Evolutionary conservation across 2,329 filamentous ascomycete genomes (phyloP), one percentile per base, ranked within the genome.

Genomic region (Sarocladium brachiariae): DNA sequence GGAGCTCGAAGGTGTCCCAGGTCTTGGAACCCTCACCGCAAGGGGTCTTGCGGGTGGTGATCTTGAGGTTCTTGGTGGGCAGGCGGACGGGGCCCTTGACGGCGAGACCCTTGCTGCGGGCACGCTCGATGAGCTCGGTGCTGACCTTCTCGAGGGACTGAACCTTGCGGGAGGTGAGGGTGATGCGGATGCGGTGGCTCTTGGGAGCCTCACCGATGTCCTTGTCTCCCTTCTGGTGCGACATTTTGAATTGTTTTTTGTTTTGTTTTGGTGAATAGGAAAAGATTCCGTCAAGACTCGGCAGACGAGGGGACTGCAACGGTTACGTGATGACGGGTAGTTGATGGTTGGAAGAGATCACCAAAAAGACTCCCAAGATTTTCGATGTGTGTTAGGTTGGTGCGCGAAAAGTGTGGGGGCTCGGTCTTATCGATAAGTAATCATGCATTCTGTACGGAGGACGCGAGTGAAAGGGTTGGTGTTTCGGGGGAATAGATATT

Each of bases 11-110:
- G 74, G 81, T 85, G 74, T 97, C 93, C 93, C 93, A 99, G 70
- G 93, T 99, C 89, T 99, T 99, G 76, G 87, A 95, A 78, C 93
- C 93, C 84, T 99, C 93, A 87, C 93, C 93, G 78, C 88, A 93
- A 73, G 93, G 93, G 60, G 93, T 97, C 87, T 99, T 99, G 70
- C 93, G 87, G 81, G 93, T 96, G 72, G 88, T 89, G 81, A 96
- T 84, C 82, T 93, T 89, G 68, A 97, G 83, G 72, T 83, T 89
- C 86, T 96, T 96, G 80, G 91, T 96, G 66, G 93, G 90, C 67
- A 96, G 87, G 69, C 92, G 90, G 75, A 97, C 92, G 71, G 92
- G 90, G 69, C 93, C 92, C 87, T 97, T 97, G 79, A 95, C 89
- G 71, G 87, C 87, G 68, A 99, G 88, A 71, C 95, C 90, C 91